Base-by-base conservation (phyloP, 1,284 basidiomycete species). In the Naganishia sp. region DNA sequence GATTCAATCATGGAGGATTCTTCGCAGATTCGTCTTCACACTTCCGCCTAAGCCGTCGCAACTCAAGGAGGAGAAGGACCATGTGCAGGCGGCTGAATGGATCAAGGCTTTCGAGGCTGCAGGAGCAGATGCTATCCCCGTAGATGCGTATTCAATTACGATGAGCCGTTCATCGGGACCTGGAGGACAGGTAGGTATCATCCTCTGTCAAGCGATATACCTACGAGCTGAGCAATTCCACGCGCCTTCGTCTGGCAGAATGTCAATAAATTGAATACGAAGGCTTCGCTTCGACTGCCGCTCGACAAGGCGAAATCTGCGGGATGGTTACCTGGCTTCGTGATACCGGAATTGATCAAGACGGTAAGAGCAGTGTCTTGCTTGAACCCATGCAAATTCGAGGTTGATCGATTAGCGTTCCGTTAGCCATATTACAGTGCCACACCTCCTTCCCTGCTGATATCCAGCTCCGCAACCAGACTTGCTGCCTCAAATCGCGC, bases 211-310 rank as follows among this genome's bases (percentile, higher is more conserved):
- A 23, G 42, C 15, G 7, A 13, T 25, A 16, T 33, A 15, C 23
- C 25, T 7, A 39, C 36, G 36, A 39, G 36, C 36, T 7, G 36
- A 28, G 36, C 4, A 61, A 23, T 55, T 13, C 1, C 9, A 21
- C 6, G 16, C 50, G 21, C 64, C 16, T 21, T 21, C 18, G 7
- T 45, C 33, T 33, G 44, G 21, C 56, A 78, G 75, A 78, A 80
- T 69, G 79, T 80, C 18, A 80, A 80, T 66, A 80, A 78, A 70
- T 77, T 78, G 16, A 77, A 75, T 68, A 78, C 78, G 6, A 80
- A 80, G 68, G 78, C 78, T 6, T 73, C 75, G 0, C 48, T 80
- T 2, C 70, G 76, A 25, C 72, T 72, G 49, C n/a, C 44, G 59
- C 45, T 78, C 6, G 55, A 69, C 21, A 63, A 64, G 23, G 48